These are phyloP conservation scores for Xylaria sp. DNA, from an alignment of 495 filamentous ascomycete species.

Conservation along the genomic window DNA sequence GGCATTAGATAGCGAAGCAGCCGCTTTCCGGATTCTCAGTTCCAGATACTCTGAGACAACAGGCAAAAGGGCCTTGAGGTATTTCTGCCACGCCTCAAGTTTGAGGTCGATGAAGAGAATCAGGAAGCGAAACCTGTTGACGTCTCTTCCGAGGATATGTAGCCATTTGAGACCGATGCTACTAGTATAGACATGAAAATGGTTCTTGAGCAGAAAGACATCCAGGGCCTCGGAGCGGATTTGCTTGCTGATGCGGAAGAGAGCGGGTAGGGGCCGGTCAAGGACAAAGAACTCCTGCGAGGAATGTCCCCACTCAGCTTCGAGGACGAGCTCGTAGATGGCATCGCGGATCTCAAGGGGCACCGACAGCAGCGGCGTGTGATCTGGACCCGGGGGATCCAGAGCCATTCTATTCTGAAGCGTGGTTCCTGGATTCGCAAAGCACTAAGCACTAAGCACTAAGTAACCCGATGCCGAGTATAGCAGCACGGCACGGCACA, in stretches of 20 bases:
- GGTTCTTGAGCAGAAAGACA: conserved; percentile 27
- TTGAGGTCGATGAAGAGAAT: conserved; percentile 28
- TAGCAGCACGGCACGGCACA: no score
- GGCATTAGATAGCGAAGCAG: background rate
- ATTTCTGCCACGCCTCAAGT: conserved; percentile 7
- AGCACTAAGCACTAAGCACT: no score
- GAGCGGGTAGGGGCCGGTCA: conserved; percentile 21
- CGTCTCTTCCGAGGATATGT: conserved; percentile 18
- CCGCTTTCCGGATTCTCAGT: conserved; percentile 19
- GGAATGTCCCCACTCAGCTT: conserved; percentile 14
- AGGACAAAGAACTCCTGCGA: conserved; percentile 27
- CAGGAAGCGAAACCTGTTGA: conserved; percentile 23
- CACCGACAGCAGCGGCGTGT: conserved; percentile 15
- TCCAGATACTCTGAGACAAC: conserved; percentile 12
- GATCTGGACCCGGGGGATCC: background rate
- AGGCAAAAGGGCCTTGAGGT: conserved; percentile 19
- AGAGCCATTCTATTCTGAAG: conserved; percentile 6
- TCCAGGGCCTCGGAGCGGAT: conserved; percentile 28
- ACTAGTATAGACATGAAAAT: conserved; percentile 26
- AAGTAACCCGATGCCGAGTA: no score
- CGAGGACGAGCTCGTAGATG: conserved; percentile 19
- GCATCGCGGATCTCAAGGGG: conserved; percentile 25
- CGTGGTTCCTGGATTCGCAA: background rate
- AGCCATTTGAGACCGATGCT: conserved; percentile 25
- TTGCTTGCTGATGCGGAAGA: conserved; percentile 30